Evolutionary conservation across 1,139 yeast genomes (phyloP), one percentile per base, ranked within the genome.

Genomic region (Debaryomyces robertsiae): DNA sequence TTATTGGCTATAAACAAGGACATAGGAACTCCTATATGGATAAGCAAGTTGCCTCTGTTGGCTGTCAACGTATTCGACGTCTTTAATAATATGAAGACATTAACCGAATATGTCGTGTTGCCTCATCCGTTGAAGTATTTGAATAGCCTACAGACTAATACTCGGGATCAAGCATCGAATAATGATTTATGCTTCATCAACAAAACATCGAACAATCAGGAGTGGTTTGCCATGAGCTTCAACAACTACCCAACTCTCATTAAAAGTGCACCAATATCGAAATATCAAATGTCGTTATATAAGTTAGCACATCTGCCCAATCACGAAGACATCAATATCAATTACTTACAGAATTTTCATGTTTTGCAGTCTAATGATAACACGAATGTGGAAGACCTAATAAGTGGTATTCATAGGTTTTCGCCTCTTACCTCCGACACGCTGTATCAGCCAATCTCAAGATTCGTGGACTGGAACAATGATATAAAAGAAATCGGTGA

Each of bases 191-290:
- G 90, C 1, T 89, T 80, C 56, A 68, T 90, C 16, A 88, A 84
- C 47, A 71, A 75, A 46, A 84, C 93, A 0, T 67, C 74, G 9
- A 73, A 73, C 40, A 81, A 82, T 3, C 50, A 60, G 25, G 84
- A 87, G 38, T 90, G 96, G 96, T 88, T 78, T 66, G 97, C 96
- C 9, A 74, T 91, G 77, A 85, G 95, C 23, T 86, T 82, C 48
- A 60, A 63, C 19, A 75, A 82, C 51, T 91, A 83, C 55, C 96
- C 97, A 0, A 81, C 94, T 0, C 61, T 90, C 39, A 90, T 91
- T 15, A 81, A 81, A 46, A 79, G 88, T 18, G 94, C 97, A 0
- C 93, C 95, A 0, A 55, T 77, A 3, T 80, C 90, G 0, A 73
- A 75, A 44, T 83, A 79, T 52, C 79, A 79, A 32, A 54, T 76